Percentiles rank a stretch among this genome's conserved stretches.
Evolutionary conservation across 176 grass and related monocot genomes (phyloP).

Genomic region (Oryza australiensis): DNA sequence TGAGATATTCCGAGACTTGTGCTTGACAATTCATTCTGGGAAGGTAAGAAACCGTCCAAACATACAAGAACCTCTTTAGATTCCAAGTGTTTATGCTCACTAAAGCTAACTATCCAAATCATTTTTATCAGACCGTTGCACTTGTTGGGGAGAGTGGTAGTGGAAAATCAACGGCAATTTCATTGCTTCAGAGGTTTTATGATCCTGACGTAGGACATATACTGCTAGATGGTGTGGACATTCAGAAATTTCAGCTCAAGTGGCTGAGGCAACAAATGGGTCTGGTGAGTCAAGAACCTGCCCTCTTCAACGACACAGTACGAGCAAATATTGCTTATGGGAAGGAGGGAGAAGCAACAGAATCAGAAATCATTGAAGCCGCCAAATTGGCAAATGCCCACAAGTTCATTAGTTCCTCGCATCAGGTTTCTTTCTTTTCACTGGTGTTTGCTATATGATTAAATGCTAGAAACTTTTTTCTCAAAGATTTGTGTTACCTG

Average conservation of each 20-base stretch:
- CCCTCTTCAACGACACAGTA: constrained; percentile 89
- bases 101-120: constrained; percentile 32
- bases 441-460: constrained; percentile 13
- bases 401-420: constrained; percentile 81
- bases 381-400: constrained; percentile 87
- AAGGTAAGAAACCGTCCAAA: constrained; percentile 52
- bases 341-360: constrained; percentile 78
- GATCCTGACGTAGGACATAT: constrained; percentile 77
- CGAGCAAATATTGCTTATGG: constrained; percentile 91
- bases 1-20: constrained; percentile 94
- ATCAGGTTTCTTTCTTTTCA: constrained; percentile 44
- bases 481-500: constrained; percentile 36
- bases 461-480: not conserved
- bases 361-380: constrained; percentile 75
- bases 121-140: constrained; percentile 77
- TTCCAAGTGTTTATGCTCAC: not conserved
- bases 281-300: constrained; percentile 93
- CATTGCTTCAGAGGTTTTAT: constrained; percentile 93
- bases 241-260: constrained; percentile 81
- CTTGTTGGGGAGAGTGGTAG: constrained; percentile 96
- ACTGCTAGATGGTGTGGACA: constrained; percentile 87
- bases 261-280: constrained; percentile 99
- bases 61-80: not conserved
- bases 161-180: constrained; percentile 91
- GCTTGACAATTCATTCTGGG: constrained; percentile 82